Evolutionary conservation across 371 early-diverging fungal genomes (phyloP), one percentile per base, ranked within the genome.

Genomic region (Mortierella sp.): DNA sequence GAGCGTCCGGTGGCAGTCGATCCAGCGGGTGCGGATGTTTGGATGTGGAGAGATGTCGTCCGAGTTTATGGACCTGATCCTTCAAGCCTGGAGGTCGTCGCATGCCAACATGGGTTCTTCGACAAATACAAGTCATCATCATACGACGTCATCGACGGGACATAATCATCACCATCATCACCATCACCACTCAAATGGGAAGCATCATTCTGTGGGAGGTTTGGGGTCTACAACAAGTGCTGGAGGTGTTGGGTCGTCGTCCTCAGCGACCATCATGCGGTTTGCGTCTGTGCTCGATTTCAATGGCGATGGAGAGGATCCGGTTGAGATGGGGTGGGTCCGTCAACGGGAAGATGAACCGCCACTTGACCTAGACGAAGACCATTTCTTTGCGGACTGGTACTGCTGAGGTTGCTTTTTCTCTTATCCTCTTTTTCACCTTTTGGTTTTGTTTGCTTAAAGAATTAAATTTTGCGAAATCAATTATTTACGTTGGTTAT

Each of bases 311-410:
- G 74, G 55, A 3, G 87, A 82, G 58, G 87, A 87, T 52, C 83
- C 87, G 0, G 83, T 87, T 9, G 87, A 87, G 80, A 87, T 87
- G 87, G 87, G 87, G 0, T 87, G 87, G 87, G 77, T 80, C n/a
- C 87, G 87, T 48, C 87, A 87, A 45, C 72, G 80, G 13, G 79
- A 82, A 21, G 87, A 87, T 42, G 87, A 87, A 57, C 87, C 87
- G 8, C 83, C 83, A 1, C 50, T 82, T 38, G 87, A 82, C 74
- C 50, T 79, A 8, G 82, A 87, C 63, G 85, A 85, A 48, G 87
- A 87, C 45, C 87, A 87, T n/a, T 87, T 87, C 54, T 87, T 87
- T 74, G 87, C 87, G 2, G 80, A 87, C 45, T 87, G 87, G 87
- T 87, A 82, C 55, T 76, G 77, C 47, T 80, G 26, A 34, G 26